Base-by-base conservation (phyloP, 805 yeast species). In the Sungouiozyma intestinalis region DNA sequence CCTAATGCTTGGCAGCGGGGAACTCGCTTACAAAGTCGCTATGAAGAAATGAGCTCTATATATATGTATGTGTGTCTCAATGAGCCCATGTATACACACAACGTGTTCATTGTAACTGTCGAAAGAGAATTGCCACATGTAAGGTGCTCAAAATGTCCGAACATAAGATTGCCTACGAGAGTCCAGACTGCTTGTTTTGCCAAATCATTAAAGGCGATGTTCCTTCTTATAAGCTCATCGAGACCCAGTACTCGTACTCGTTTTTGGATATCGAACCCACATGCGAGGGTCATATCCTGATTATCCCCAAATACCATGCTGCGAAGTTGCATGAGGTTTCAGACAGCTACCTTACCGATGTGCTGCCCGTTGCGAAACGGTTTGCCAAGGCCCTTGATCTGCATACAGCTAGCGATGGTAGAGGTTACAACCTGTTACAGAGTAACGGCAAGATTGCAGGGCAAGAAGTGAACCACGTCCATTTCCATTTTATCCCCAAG, bases 401-500 rank as follows among this genome's bases (percentile, higher is more conserved):
- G 49, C 79, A 74, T 47, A 72, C 71, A n/a, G 72, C 76, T 6
- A 24, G 11, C 29, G 11, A 24, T 21, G 71, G 71, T 3, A 71
- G 71, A 3, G 85, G 85, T 14, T 90, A 88, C 72, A 92, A 90
- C 59, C 60, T 90, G 16, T 68, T 90, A 49, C 97, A 87, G 63
- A 90, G 90, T 71, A 92, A 92, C 52, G 97, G 97, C 35, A 66
- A 83, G 57, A 79, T 87, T 54, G 97, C 97, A 14, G 97, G 90
- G 59, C 97, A 90, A 67, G 81, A 73, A 41, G 97, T 92, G 43
- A 94, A 83, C 51, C 98, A 90, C 61, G 97, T 90, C 43, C 98
- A 90, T 63, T 83, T 90, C 74, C 98, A 90, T 62, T 76, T 90
- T 62, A 92, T 90, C 57, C 98, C 98, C 38, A 90, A 90, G 72